Base-by-base conservation (phyloP, 129 eudicot genomes). In the Cynara cardunculus region DNA sequence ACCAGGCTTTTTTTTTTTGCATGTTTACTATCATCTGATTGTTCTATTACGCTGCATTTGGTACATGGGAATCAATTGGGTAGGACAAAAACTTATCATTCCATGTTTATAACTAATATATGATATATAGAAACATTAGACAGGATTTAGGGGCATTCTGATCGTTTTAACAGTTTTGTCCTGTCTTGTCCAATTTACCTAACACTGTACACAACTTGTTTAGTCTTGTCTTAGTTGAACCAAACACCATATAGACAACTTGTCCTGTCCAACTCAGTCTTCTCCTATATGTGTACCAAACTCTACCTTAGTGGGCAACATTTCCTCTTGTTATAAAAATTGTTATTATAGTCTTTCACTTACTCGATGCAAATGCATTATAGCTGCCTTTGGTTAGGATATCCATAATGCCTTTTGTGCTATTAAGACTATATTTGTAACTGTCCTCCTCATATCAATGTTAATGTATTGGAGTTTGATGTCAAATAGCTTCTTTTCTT, bases 321-420 rank as follows among this genome's bases (percentile, higher is more conserved):
- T 2, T n/a, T 56, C 5, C 65, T 56, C 24, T 56, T 16, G 21
- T 53, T 18, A 56, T n/a, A 27, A 5, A 75, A 28, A 35, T n/a
- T 28, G 69, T n/a, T 53, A 27, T 9, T 56, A 18, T n/a, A 56
- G 44, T 19, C 28, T 3, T 75, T 53, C 19, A n/a, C 7, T 28
- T 75, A 41, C 31, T 19, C 19, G 69, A 27, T 75, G 44, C 79
- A 75, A 56, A 56, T 56, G 79, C 46, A 9, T 56, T 21, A 53
- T 74, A 44, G 22, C 12, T 18, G 67, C 26, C 34, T 11, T 35
- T 7, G 12, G 44, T 7, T 8, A 7, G 7, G 61, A 2, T 49
- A 19, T 56, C 64, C 64, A 8, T 56, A 4, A 56, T 56, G 22
- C 22, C 7, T 53, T 14, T n/a, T 56, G 65, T 56, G 65, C 65